Percentiles rank a stretch among this genome's conserved stretches.
phyloP scores from a whole-genome alignment of 768 basidiomycete species.

The Lactifluus piperatus region DNA sequence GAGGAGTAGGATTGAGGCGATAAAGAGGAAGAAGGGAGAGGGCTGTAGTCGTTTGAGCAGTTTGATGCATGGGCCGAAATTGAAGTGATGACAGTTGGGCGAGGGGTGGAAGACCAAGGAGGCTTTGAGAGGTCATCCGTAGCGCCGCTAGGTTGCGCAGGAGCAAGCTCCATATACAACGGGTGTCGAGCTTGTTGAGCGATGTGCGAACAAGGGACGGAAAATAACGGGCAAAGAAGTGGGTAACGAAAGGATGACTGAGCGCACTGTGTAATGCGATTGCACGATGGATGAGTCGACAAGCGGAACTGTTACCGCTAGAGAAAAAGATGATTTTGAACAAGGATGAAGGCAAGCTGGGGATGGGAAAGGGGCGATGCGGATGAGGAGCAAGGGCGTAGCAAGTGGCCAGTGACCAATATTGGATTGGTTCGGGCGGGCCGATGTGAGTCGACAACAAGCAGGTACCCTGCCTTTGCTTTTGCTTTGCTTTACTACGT shows the following conservation, averaged over 20 bases:
- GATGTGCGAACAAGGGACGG: background rate
- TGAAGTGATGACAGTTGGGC: conserved; percentile 17
- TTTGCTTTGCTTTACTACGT: background rate
- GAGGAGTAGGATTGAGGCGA: conserved; percentile 24
- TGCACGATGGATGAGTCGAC: background rate
- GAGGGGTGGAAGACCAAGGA: conserved; percentile 30
- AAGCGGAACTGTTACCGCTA: background rate
- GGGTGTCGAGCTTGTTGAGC: background rate
- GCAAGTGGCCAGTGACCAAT: conserved; percentile 5
- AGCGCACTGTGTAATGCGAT: background rate
- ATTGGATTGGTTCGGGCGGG: background rate
- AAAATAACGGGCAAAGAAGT: background rate
- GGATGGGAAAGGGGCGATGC: conserved; percentile 18
- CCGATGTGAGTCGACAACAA: background rate
- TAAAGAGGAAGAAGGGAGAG: conserved; percentile 12
- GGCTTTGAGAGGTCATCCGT: conserved; percentile 12
- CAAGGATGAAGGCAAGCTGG: background rate
- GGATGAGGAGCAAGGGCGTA: conserved; percentile 30
- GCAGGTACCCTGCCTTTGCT: too few species aligned
- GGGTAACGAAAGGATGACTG: background rate
- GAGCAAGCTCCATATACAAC: conserved; percentile 17
- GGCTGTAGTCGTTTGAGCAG: conserved; percentile 6
- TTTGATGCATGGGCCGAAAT: conserved; percentile 2
- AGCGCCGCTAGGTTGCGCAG: background rate
- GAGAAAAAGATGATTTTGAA: background rate